These are phyloP conservation scores for Imleria badia DNA, from an alignment of 768 basidiomycete genomes.

Conservation along the genomic window DNA sequence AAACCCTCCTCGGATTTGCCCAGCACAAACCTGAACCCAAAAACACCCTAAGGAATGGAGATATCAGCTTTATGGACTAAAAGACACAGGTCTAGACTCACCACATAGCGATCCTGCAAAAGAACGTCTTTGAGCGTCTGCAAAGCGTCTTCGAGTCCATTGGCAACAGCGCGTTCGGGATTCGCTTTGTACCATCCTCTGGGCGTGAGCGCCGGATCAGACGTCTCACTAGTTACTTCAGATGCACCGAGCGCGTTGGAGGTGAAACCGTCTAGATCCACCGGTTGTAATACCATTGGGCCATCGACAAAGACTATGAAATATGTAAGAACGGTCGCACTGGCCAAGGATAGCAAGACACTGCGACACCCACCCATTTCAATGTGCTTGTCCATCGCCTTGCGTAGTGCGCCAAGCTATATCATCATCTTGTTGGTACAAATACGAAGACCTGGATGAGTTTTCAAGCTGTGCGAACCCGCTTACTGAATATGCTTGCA, in stretches of 20 bases:
- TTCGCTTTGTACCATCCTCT: slow-evolving; percentile 74
- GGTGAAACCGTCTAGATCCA: slow-evolving; percentile 46
- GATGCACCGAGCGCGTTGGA: slow-evolving; percentile 38
- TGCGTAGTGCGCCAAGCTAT: slow-evolving; percentile 72
- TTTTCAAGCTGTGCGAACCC: slow-evolving; percentile 42
- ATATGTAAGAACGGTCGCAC: background rate
- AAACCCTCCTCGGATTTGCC: background rate
- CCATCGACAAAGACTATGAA: slow-evolving; percentile 70
- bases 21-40: slow-evolving; percentile 68
- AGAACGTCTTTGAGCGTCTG: slow-evolving; percentile 55
- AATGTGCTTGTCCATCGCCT: slow-evolving; percentile 60
- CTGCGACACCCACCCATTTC: slow-evolving; percentile 54
- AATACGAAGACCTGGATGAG: background rate
- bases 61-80: background rate
- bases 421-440: background rate
- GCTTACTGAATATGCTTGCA: slow-evolving; percentile 65
- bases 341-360: no score
- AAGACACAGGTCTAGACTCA: slow-evolving; percentile 29
- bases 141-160: slow-evolving; percentile 61
- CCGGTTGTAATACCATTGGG: slow-evolving; percentile 64
- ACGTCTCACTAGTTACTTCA: slow-evolving; percentile 31
- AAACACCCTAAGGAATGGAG: slow-evolving; percentile 54
- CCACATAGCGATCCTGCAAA: slow-evolving; percentile 62
- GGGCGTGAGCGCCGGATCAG: slow-evolving; percentile 55
- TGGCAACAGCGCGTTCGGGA: slow-evolving; percentile 46